A percentile compares a stretch with the other conserved stretches of the same genome.
These are phyloP conservation scores for Delitschia confertaspora DNA, from an alignment of 495 filamentous ascomycete species.

Conservation along the genomic window DNA sequence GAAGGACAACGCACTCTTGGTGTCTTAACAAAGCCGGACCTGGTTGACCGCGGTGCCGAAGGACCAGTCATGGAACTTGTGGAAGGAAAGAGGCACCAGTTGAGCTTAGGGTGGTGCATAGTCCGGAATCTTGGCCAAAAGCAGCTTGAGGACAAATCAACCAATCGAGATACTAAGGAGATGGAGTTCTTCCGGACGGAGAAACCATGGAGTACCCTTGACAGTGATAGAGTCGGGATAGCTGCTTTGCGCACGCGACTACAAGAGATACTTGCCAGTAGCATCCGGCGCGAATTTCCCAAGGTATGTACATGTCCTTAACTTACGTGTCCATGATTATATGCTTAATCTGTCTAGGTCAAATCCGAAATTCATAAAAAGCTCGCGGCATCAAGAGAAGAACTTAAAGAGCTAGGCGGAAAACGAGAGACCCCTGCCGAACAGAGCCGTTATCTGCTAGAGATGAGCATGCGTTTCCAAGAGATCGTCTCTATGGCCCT, in stretches of 20 bases:
- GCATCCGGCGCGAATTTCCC: constrained; percentile 46
- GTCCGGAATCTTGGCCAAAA: constrained; percentile 48
- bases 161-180: constrained; percentile 33
- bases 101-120: constrained; percentile 48
- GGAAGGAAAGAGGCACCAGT: constrained; percentile 34
- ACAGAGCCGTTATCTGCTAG: constrained; percentile 40
- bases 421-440: constrained; percentile 37
- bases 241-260: constrained; percentile 40
- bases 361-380: background rate
- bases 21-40: constrained; percentile 44
- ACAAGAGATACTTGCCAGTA: constrained; percentile 36
- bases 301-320: constrained; percentile 28
- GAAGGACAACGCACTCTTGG: constrained; percentile 44
- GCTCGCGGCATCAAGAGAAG: constrained; percentile 5
- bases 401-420: constrained; percentile 39
- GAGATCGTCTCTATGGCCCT: constrained; percentile 21
- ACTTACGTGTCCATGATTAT: background rate
- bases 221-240: constrained; percentile 34
- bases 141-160: constrained; percentile 27
- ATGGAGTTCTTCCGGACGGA: constrained; percentile 1
- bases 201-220: background rate
- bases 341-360: constrained; percentile 12
- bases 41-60: constrained; percentile 32
- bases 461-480: constrained; percentile 40
- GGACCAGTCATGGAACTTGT: constrained; percentile 41